Percentiles rank a stretch among this genome's conserved stretches.
Evolutionary conservation across 2,329 filamentous ascomycete genomes (phyloP).

Genomic region (Orbilia oligospora): DNA sequence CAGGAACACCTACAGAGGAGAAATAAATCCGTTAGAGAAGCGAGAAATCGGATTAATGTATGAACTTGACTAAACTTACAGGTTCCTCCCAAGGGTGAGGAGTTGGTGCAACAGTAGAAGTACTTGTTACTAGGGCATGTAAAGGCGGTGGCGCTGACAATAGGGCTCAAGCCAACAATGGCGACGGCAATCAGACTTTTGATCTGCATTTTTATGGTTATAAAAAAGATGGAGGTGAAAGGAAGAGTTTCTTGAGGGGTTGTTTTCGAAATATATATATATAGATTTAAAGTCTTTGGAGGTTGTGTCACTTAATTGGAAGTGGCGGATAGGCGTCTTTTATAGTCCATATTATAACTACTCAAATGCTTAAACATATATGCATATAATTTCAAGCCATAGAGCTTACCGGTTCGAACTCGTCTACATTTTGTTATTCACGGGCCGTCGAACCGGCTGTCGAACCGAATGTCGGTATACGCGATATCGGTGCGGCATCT

Average conservation of each 20-base stretch:
- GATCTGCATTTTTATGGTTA: slow-evolving; percentile 33
- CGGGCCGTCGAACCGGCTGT: slow-evolving; percentile 20
- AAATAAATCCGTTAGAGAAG: slow-evolving; percentile 2
- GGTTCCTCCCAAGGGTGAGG: slow-evolving; percentile 14
- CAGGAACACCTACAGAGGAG: background rate
- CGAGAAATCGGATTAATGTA: background rate
- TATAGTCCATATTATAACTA: slow-evolving; percentile 10
- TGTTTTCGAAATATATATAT: background rate
- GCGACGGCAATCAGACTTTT: slow-evolving; percentile 32
- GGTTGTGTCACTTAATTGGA: background rate
- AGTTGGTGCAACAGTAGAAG: slow-evolving; percentile 47
- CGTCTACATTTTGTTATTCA: background rate
- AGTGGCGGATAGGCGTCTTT: slow-evolving; percentile 4
- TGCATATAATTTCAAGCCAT: too few relatives aligned
- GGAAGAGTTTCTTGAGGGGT: background rate
- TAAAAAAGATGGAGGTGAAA: background rate
- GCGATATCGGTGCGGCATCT: background rate
- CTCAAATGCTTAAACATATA: background rate
- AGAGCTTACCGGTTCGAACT: background rate
- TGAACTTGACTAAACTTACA: slow-evolving; percentile 13
- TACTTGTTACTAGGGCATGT: slow-evolving; percentile 31
- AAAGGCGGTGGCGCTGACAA: slow-evolving; percentile 33
- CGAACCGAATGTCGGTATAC: too few relatives aligned
- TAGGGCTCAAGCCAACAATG: slow-evolving; percentile 16
- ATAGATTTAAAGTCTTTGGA: background rate